Percentiles rank a stretch among this genome's conserved stretches.
Evolutionary conservation across 164 flowering plant species (phyloP).

Genomic region (Sedum album): DNA sequence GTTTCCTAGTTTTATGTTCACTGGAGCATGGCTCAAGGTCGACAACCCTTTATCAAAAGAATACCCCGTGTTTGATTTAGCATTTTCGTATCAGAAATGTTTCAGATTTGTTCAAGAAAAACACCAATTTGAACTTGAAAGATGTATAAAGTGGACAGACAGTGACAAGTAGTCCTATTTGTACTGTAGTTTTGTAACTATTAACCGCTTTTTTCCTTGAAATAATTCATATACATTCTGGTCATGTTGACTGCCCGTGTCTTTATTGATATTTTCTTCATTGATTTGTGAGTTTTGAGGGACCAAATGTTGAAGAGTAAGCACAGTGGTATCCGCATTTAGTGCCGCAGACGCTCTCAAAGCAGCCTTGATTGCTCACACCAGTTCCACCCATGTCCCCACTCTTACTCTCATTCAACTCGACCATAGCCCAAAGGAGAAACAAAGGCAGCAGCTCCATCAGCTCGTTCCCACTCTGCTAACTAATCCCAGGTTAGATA

Average conservation of each 20-base stretch:
- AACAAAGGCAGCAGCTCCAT: not conserved
- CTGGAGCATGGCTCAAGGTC: not conserved
- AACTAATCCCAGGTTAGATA: not conserved
- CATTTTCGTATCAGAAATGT: not conserved
- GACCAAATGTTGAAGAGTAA: not conserved
- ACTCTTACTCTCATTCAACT: not conserved
- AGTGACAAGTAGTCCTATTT: not conserved
- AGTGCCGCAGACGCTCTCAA: not conserved
- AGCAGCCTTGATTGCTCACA: not conserved
- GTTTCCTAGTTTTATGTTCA: not conserved
- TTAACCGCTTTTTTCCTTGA: constrained; percentile 3
- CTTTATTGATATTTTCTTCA: not conserved
- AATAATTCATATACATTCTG: not conserved
- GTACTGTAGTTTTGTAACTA: not conserved
- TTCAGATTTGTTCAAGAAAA: not conserved
- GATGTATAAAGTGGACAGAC: not conserved
- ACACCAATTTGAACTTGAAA: not conserved
- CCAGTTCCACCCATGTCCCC: not conserved
- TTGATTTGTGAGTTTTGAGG: not conserved
- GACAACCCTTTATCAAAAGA: not conserved
- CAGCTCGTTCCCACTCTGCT: not conserved
- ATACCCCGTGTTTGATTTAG: not conserved
- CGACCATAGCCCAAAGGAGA: not conserved
- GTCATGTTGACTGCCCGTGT: not conserved
- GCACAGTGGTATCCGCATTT: not conserved